Evolutionary conservation across 2,329 filamentous ascomycete genomes (phyloP).

Genomic region (Claviceps citrina): DNA sequence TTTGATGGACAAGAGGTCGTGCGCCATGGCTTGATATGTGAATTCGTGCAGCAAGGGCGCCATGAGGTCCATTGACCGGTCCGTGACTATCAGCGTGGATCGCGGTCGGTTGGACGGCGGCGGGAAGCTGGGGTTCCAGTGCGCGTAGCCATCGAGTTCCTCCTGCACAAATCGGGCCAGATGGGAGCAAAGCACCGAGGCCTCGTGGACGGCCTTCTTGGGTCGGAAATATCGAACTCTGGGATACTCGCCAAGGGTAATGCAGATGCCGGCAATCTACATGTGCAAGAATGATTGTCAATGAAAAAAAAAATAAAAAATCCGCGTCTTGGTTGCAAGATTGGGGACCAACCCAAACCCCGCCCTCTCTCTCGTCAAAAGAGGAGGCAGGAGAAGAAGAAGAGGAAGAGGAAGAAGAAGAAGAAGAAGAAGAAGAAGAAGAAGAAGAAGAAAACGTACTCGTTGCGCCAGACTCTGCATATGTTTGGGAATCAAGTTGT

Average conservation of each 20-base stretch:
- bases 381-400: too few relatives aligned
- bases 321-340: too few relatives aligned
- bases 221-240: constrained; percentile 84
- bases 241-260: constrained; percentile 85
- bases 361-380: too few relatives aligned
- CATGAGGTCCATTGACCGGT: constrained; percentile 82
- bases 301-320: too few relatives aligned
- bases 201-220: constrained; percentile 61
- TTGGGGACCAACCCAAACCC: too few relatives aligned
- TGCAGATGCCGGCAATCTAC: constrained; percentile 50
- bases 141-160: constrained; percentile 76
- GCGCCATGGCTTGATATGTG: constrained; percentile 96
- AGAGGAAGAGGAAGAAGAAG: too few relatives aligned
- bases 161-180: constrained; percentile 83
- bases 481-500: constrained; percentile 65
- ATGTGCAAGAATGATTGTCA: neutral
- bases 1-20: constrained; percentile 77
- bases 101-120: constrained; percentile 63
- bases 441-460: constrained; percentile 33
- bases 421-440: too few relatives aligned
- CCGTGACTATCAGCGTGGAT: constrained; percentile 71
- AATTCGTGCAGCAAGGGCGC: constrained; percentile 88
- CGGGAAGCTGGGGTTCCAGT: constrained; percentile 65
- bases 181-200: constrained; percentile 71
- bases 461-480: constrained; percentile 78